Conservation (phyloP, 495 filamentous ascomycete species). For the Penicillium cosmopolitanum region DNA sequence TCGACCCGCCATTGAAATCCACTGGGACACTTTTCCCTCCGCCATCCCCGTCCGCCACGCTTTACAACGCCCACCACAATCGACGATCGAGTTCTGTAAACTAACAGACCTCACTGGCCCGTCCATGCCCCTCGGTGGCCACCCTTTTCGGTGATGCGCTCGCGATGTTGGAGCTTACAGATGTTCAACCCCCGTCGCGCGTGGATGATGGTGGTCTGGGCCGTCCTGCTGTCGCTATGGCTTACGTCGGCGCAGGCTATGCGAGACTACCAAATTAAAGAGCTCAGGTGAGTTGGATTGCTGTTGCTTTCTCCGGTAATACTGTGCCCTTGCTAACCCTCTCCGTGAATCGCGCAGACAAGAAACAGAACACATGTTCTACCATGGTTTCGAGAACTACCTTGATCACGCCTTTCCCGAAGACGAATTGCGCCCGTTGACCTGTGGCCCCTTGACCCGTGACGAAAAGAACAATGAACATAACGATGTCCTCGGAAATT, state of each 20-base stretch:
- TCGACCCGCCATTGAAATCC: background rate
- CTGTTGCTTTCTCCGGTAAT: background rate
- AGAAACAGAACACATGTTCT: constrained; percentile 92
- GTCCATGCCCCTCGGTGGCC: constrained; percentile 35
- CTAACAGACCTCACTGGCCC: constrained; percentile 8
- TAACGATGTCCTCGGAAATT: constrained; percentile 96
- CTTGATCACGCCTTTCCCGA: constrained; percentile 93
- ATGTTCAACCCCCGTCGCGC: constrained; percentile 42
- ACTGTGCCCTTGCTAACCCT: constrained; percentile 13
- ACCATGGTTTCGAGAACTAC: constrained; percentile 96
- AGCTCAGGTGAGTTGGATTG: constrained; percentile 37
- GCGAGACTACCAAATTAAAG: constrained; percentile 43
- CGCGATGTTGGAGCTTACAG: constrained; percentile 47
- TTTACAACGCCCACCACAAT: constrained; percentile 8
- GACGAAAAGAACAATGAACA: constrained; percentile 82
- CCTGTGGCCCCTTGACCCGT: constrained; percentile 80
- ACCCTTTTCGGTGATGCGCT: constrained; percentile 45
- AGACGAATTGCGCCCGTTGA: constrained; percentile 90
- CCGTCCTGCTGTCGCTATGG: constrained; percentile 47
- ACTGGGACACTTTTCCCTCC: background rate
- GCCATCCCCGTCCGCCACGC: constrained; percentile 12
- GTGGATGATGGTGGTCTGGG: constrained; percentile 44
- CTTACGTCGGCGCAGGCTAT: constrained; percentile 44
- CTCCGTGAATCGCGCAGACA: constrained; percentile 45
- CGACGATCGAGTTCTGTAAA: constrained; percentile 1